phyloP scores from a whole-genome alignment of 1,284 basidiomycete species.

The Ganoderma meredithae region DNA sequence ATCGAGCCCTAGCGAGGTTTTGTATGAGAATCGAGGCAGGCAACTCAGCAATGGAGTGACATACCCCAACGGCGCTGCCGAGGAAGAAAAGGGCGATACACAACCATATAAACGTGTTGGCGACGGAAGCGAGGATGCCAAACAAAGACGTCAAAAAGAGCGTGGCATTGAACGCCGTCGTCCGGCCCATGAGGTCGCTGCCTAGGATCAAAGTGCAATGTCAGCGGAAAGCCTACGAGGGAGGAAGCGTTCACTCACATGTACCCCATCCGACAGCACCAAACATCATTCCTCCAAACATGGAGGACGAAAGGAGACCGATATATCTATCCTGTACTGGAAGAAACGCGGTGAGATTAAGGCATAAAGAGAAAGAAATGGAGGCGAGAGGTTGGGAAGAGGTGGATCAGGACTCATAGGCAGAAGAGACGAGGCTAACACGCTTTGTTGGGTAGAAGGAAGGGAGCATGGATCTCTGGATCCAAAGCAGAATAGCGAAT shows the following conservation, averaged over 20 bases:
- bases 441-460: not conserved
- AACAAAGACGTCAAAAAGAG: constrained; percentile 91
- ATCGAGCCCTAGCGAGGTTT: constrained; percentile 74
- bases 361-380: not conserved
- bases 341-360: not conserved
- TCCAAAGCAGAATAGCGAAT: not conserved
- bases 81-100: constrained; percentile 87
- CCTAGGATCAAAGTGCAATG: constrained; percentile 35
- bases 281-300: constrained; percentile 96
- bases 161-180: constrained; percentile 91
- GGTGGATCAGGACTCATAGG: not conserved
- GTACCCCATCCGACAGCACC: constrained; percentile 94
- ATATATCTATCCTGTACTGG: constrained; percentile 78
- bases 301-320: constrained; percentile 78
- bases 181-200: constrained; percentile 87
- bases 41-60: constrained; percentile 38
- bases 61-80: constrained; percentile 89
- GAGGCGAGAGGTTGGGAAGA: not conserved
- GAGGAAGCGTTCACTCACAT: constrained; percentile 53
- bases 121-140: constrained; percentile 83
- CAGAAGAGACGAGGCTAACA: not conserved
- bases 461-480: too few relatives aligned
- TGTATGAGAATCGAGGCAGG: constrained; percentile 3
- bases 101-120: constrained; percentile 75
- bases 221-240: constrained; percentile 9